Percentiles rank a stretch among this genome's conserved stretches.
Conservation (phyloP, 2,329 filamentous ascomycete species). For the Diaporthe vaccinii region DNA sequence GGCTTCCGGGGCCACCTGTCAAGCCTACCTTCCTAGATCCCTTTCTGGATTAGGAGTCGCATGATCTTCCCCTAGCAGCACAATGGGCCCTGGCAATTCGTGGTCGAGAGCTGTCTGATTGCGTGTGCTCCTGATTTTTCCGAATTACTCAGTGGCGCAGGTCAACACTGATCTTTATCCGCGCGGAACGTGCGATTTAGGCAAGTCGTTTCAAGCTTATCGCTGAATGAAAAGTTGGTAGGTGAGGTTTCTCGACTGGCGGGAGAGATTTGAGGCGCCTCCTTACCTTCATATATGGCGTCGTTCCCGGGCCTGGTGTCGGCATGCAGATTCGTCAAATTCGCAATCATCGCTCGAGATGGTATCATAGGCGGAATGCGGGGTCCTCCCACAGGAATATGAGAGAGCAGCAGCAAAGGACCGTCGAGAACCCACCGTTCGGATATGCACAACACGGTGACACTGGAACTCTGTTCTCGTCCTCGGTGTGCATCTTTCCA, state of each 20-base stretch:
- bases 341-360: constrained; percentile 42
- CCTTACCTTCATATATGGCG: constrained; percentile 37
- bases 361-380: constrained; percentile 41
- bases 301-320: constrained; percentile 26
- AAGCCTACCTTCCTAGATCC: neutral
- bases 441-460: constrained; percentile 41
- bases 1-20: constrained; percentile 14
- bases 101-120: neutral
- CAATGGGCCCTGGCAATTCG: neutral
- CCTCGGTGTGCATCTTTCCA: constrained; percentile 22
- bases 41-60: neutral
- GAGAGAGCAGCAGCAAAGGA: neutral
- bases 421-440: constrained; percentile 15
- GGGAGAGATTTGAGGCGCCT: neutral
- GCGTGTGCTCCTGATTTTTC: neutral
- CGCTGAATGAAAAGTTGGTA: neutral
- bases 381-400: constrained; percentile 38
- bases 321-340: constrained; percentile 36
- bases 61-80: neutral
- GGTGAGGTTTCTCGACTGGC: constrained; percentile 21
- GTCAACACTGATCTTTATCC: neutral
- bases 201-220: constrained; percentile 32
- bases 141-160: neutral
- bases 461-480: constrained; percentile 37
- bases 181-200: neutral